Conservation (phyloP, 768 basidiomycete genomes). For the Suillus subluteus region DNA sequence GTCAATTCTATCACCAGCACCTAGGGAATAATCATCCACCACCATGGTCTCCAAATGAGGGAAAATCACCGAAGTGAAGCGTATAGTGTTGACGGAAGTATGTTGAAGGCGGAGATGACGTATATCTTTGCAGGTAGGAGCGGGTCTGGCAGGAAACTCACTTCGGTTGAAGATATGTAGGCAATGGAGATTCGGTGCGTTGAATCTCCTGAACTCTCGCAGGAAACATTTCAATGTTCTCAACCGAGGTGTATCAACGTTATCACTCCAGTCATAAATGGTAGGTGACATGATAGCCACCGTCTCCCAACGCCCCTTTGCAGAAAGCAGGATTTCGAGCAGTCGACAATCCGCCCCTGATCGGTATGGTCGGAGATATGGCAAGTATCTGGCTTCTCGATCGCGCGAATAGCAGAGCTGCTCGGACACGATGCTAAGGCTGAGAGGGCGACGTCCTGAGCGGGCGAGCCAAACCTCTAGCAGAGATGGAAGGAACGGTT, state of each 20-base stretch:
- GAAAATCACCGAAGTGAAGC: neutral
- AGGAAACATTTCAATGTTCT: constrained; percentile 2
- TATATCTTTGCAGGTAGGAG: neutral
- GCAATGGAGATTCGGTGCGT: neutral
- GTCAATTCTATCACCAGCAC: neutral
- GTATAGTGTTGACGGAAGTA: neutral
- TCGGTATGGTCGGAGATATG: neutral
- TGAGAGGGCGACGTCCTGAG: neutral
- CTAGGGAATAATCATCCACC: neutral
- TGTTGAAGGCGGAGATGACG: neutral
- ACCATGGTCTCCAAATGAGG: neutral
- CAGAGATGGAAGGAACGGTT: neutral
- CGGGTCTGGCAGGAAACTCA: neutral
- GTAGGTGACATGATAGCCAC: neutral
- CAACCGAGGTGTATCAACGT: neutral
- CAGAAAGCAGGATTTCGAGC: neutral
- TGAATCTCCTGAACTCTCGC: neutral
- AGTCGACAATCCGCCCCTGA: neutral
- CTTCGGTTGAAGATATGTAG: neutral
- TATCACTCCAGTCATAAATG: neutral
- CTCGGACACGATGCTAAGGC: neutral
- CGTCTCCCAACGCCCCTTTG: neutral
- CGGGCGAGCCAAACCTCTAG: neutral
- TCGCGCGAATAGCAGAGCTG: neutral
- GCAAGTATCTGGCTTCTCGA: neutral